Evolutionary conservation across 1,284 basidiomycete genomes (phyloP), one percentile per base, ranked within the genome.

Genomic region (Laetiporus sulphureus): DNA sequence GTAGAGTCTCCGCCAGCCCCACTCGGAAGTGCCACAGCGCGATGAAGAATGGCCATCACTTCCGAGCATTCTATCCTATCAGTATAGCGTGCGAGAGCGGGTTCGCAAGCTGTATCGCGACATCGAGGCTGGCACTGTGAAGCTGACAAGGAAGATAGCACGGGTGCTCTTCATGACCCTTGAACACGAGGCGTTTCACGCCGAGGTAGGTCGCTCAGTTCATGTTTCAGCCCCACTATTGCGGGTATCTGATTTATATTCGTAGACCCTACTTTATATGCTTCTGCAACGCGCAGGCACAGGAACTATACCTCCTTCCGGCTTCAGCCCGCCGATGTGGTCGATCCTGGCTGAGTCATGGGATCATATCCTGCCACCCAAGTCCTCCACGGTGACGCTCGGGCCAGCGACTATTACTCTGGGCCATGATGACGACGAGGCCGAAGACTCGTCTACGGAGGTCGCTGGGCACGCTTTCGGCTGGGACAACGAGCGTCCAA

Each of bases 401-500:
- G 79, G 81, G 0, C 76, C 79, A 1, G 73, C 71, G 3, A 72
- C 64, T 0, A 60, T 97, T 31, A 63, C 63, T 2, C 61, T 97
- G 1, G 95, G 95, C 0, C 91, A 94, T 54, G 76, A 95, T 53
- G 96, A 99, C 57, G 53, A 64, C 36, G 94, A 98, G 60, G 64
- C 59, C 0, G 72, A 84, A 7, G 94, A 97, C 57, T 65, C 61
- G 11, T 55, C 55, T 6, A 47, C 51, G 5, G 61, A 75, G 36
- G 57, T 74, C 32, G 58, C 66, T 12, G 63, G 64, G 13, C 86
- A 94, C 56, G 81, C 85, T 48, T 93, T 90, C 57, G 96, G 94
- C 0, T 98, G 94, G 95, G 96, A 99, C 62, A 94, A 91, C 55
- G 95, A 99, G 68, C 73, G 83, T 55, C 91, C 93, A 1, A 66